Evolutionary conservation across 768 basidiomycete genomes (phyloP).

Genomic region (Ramaria sp.): DNA sequence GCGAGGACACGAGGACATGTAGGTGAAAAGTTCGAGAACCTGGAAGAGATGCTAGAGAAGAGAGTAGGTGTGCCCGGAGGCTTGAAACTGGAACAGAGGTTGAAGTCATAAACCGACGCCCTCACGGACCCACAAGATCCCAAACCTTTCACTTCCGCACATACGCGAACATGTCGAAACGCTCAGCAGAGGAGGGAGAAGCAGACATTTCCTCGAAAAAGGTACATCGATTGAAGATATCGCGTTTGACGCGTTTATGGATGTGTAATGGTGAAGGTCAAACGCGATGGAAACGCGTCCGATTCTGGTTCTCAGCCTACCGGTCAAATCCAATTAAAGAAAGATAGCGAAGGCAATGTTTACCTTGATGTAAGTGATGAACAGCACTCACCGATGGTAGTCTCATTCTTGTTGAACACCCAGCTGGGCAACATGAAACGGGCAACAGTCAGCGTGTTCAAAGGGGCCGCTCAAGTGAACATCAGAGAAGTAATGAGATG

Average conservation of each 20-base stretch:
- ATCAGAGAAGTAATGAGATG: conserved; percentile 1
- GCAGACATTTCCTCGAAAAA: conserved; percentile 4
- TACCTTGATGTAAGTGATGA: conserved; percentile 1
- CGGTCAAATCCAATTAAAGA: neutral
- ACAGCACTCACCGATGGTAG: too few species aligned
- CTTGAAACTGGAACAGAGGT: conserved; percentile 11
- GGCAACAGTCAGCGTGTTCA: conserved; percentile 2
- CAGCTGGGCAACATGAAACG: conserved; percentile 6
- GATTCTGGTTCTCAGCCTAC: neutral
- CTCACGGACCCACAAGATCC: neutral
- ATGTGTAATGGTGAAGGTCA: neutral
- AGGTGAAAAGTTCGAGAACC: conserved; percentile 65
- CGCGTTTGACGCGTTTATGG: neutral
- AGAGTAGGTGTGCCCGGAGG: conserved; percentile 54
- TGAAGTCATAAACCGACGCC: neutral
- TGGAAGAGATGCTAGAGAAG: conserved; percentile 42
- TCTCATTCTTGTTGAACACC: neutral
- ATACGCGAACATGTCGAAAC: conserved; percentile 3
- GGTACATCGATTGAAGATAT: neutral
- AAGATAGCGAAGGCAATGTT: conserved; percentile 2
- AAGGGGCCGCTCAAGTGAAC: conserved; percentile 1
- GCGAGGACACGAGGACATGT: conserved; percentile 61
- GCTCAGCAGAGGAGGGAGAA: conserved; percentile 3
- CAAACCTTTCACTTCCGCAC: neutral
- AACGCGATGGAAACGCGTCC: neutral